Conservation (phyloP, 2,329 filamentous ascomycete species). For the Neofusicoccum cordaticola region DNA sequence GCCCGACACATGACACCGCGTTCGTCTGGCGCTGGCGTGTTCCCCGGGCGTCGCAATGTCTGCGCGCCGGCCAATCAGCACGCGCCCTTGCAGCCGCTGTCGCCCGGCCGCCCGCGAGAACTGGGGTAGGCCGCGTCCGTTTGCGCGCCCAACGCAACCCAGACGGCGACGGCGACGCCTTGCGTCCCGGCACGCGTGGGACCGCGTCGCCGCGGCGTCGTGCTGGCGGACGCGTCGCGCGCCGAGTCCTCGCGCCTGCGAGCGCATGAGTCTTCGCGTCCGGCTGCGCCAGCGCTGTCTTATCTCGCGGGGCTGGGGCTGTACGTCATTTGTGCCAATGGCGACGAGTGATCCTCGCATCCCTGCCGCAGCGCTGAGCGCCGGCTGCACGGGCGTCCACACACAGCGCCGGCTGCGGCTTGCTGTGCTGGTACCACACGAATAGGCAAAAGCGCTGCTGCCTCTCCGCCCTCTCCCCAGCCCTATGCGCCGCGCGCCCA, state of each 20-base stretch:
- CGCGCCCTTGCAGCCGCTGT: background rate
- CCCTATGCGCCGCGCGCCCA: background rate
- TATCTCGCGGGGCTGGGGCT: conserved; percentile 12
- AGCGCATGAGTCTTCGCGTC: too few relatives aligned
- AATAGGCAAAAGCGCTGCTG: conserved; percentile 10
- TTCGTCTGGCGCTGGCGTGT: background rate
- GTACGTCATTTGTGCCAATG: conserved; percentile 11
- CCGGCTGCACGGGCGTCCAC: conserved; percentile 1
- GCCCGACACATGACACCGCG: background rate
- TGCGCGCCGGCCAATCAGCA: background rate
- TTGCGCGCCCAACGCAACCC: background rate
- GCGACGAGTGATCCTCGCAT: background rate
- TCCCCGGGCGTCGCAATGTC: background rate
- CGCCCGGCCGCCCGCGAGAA: background rate
- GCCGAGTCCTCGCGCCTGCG: too few relatives aligned
- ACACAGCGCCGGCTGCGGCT: background rate
- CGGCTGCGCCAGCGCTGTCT: background rate
- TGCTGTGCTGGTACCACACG: conserved; percentile 2
- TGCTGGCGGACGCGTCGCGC: background rate
- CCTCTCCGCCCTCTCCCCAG: background rate
- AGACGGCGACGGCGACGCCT: too few relatives aligned
- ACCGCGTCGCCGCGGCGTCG: background rate
- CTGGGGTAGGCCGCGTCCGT: background rate
- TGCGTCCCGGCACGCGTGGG: background rate
- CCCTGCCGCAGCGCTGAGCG: background rate